A percentile compares a stretch with the other conserved stretches of the same genome.
Conservation (phyloP, 169 alveolate species). For the Eimeria tenella region DNA sequence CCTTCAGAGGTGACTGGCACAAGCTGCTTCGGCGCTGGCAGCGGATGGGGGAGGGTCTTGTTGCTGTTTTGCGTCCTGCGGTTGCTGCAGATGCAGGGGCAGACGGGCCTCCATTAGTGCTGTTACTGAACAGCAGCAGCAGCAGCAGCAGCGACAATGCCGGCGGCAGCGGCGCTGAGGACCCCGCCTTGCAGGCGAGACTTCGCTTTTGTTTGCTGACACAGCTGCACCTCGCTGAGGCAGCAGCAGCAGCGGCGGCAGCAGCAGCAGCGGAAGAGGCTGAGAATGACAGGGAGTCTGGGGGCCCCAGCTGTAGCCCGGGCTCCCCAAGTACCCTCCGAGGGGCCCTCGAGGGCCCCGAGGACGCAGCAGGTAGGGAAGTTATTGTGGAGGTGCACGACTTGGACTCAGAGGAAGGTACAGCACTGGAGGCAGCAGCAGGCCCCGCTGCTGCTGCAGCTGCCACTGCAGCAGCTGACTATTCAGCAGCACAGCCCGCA, state of each 20-base stretch:
- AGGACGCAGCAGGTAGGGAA: neutral
- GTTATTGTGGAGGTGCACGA: neutral
- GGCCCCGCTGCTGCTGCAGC: neutral
- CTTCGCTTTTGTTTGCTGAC: neutral
- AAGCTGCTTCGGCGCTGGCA: neutral
- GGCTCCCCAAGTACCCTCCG: neutral
- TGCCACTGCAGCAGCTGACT: neutral
- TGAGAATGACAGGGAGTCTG: neutral
- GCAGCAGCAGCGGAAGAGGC: constrained; percentile 26
- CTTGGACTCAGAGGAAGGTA: neutral
- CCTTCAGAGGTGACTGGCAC: neutral
- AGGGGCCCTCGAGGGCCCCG: neutral
- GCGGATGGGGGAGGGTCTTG: neutral
- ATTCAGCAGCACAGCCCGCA: neutral
- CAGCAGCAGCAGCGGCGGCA: constrained; percentile 1
- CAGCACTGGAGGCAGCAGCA: neutral
- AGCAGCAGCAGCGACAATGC: neutral
- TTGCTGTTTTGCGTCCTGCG: constrained; percentile 12
- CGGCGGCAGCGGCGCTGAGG: neutral
- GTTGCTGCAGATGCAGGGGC: constrained; percentile 26
- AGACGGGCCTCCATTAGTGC: neutral
- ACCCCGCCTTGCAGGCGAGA: neutral
- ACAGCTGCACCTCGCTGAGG: constrained; percentile 30
- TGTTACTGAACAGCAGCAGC: constrained; percentile 2
- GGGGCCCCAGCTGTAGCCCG: neutral